Evolutionary conservation across 1,284 basidiomycete genomes (phyloP), one percentile per base, ranked within the genome.

Genomic region (Taiwanofungus camphoratus): DNA sequence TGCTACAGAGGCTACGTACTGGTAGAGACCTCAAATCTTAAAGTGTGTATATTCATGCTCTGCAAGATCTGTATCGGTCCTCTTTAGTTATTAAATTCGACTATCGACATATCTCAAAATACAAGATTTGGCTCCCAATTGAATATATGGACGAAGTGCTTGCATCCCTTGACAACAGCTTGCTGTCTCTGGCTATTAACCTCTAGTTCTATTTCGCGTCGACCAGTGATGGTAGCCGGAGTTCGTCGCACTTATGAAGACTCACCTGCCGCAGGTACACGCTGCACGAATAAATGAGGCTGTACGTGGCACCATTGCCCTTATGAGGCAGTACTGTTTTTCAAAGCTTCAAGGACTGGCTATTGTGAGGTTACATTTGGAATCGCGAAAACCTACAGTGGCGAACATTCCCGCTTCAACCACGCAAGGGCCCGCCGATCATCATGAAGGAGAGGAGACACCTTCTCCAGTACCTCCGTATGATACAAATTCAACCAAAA

Each of bases 401-500:
- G 66, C n/a, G 69, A 62, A 46, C 76, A 81, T 61, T 91, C 82
- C 53, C 72, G 76, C 66, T 82, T 70, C 49, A 97, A 67, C 92
- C 93, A 98, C 42, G 66, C 69, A 50, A 87, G 54, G 2, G 92
- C 92, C 42, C 82, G 70, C 42, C 62, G 58, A 57, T 97, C 92
- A 52, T 77, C 70, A 52, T 73, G 57, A 31, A 98, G 65, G 49
- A 89, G 58, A 6, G 91, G 90, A 3, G 71, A 73, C 3, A 98
- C 74, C 66, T 96, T 96, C 45, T 73, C 68, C 58, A 74, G 68
- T 0, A 87, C 77, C 59, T 93, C 87, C 5, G 69, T 70, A 62
- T 99, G 92, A 61, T 98, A 98, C 3, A 63, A 69, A 57, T 98
- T 83, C 49, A 98, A 50, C 95, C 95, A 99, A 41, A 64, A 62